Evolutionary conservation across 768 basidiomycete species (phyloP).

Genomic region (Termitomyces sp.): DNA sequence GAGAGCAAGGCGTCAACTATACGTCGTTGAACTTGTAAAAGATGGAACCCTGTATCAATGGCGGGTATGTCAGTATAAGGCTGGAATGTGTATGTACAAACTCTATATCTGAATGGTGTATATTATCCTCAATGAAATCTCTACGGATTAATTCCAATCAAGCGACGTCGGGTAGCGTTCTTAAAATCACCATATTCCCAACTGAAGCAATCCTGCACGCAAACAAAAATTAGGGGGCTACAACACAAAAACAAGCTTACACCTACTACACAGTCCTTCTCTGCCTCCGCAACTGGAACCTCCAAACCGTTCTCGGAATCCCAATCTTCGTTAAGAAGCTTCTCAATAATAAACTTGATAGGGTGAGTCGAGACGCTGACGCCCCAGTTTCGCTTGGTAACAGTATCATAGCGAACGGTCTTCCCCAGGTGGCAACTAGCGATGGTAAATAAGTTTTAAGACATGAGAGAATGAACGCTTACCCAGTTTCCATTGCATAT

Average conservation of each 20-base stretch:
- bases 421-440: conserved; percentile 84
- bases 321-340: conserved; percentile 34
- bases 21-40: not conserved
- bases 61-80: not conserved
- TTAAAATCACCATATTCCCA: conserved; percentile 61
- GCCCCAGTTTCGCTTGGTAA: conserved; percentile 74
- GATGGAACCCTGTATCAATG: not conserved
- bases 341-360: conserved; percentile 69
- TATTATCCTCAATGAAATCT: not conserved
- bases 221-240: not conserved
- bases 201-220: conserved; percentile 61
- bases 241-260: not conserved
- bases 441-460: not conserved
- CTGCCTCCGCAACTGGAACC: conserved; percentile 47
- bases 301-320: conserved; percentile 29
- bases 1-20: conserved; percentile 10
- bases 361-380: conserved; percentile 72
- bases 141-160: not conserved
- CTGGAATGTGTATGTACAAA: not conserved
- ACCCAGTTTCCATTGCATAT: conserved; percentile 79
- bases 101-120: not conserved
- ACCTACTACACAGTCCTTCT: conserved; percentile 61
- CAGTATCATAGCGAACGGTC: conserved; percentile 81
- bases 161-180: conserved; percentile 18
- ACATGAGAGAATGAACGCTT: not conserved